Conservation (phyloP, 257 asterid species). For the Fraxinus cuspidata region DNA sequence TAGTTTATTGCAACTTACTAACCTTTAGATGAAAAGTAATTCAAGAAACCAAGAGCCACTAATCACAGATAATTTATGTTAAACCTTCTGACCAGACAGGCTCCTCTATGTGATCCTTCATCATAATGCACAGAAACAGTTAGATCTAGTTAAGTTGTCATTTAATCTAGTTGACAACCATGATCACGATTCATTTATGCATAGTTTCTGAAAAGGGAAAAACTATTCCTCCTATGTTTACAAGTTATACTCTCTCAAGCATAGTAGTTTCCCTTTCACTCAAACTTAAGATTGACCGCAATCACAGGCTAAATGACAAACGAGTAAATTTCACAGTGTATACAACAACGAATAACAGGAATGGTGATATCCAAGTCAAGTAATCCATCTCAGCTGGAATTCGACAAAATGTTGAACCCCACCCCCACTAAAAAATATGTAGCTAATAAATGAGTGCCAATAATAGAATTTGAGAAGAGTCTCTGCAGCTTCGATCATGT, state of each 20-base stretch:
- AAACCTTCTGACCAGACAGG: neutral
- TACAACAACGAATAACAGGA: neutral
- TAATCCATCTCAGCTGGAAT: neutral
- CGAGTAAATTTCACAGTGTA: neutral
- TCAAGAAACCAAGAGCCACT: conserved; percentile 5
- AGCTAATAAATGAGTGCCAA: neutral
- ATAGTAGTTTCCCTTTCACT: neutral
- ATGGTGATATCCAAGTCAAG: neutral
- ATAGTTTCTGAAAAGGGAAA: neutral
- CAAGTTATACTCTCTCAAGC: neutral
- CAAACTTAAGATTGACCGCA: neutral
- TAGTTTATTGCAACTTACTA: neutral
- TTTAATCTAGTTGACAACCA: neutral
- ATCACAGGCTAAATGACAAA: neutral
- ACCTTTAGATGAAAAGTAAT: neutral
- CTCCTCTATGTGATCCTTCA: neutral
- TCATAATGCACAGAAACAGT: neutral
- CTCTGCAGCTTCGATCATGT: neutral
- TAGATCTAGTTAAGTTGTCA: neutral
- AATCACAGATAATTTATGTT: neutral
- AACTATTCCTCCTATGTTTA: neutral
- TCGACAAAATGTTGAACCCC: neutral
- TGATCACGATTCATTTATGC: neutral
- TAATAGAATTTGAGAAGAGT: neutral
- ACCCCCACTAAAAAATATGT: neutral